Evolutionary conservation across 768 basidiomycete genomes (phyloP), one percentile per base, ranked within the genome.

Genomic region (Suillus subluteus): DNA sequence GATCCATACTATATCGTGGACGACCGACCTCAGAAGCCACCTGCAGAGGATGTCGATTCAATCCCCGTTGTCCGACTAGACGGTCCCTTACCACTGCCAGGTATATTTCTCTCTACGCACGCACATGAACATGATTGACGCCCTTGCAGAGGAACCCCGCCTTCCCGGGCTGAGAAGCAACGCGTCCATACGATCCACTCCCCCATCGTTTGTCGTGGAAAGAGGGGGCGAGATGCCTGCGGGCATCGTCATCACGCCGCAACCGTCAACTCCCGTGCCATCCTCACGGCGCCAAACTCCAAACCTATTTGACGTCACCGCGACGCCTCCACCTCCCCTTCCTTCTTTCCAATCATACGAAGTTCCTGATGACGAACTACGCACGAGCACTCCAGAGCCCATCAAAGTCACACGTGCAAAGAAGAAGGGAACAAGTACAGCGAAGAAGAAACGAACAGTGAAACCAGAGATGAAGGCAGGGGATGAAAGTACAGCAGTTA

Each of bases 1-100:
- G 95, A 99, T 74, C 96, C 96, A 5, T 98, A 95, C 79, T 96
- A 98, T 77, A 89, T 98, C 69, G 83, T 89, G 46, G 91, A 93
- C 69, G 86, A 87, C 50, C 79, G 75, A 63, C 80, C 86, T 1
- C 73, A 82, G 69, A 81, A 77, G 64, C 63, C 64, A 35, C 48
- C 37, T 3, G 67, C 78, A 9, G 84, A 87, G 15, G 94, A 98
- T 73, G 70, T 98, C n/a, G 95, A 98, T 71, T 87, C 90, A 11
- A 98, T 99, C 77, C 96, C 97, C 1, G 87, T 99, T 30, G 94
- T 98, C 38, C 86, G 82, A 67, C 79, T 99, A 56, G 93, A 97
- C 50, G 88, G 85, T 66, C 89, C 86, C 2, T 78, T 88, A n/a
- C 79, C 78, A 1, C 63, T 79, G 21, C 70, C 72, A 55, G 76